Conservation (phyloP, 1,139 yeast genomes). For the Geotrichum restrictum region DNA sequence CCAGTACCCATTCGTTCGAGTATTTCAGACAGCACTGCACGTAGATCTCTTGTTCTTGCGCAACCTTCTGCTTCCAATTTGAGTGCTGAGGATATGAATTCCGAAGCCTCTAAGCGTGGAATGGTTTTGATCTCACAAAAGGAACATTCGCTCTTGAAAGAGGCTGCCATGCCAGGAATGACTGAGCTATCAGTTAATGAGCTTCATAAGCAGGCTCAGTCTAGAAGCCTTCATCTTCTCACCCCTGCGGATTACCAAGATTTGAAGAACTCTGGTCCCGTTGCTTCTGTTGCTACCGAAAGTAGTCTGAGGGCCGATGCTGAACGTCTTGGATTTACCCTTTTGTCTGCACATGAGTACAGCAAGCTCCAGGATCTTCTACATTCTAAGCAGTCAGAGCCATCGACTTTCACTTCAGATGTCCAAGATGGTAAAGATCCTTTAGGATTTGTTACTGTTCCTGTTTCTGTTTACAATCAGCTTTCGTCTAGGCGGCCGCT, state of each 20-base stretch:
- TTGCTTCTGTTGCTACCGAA: constrained; percentile 8
- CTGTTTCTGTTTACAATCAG: constrained; percentile 25
- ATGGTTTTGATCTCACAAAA: constrained; percentile 21
- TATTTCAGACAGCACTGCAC: constrained; percentile 8
- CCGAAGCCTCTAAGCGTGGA: constrained; percentile 21
- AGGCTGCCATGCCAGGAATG: constrained; percentile 3
- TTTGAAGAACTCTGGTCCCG: constrained; percentile 4
- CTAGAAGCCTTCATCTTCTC: constrained; percentile 17
- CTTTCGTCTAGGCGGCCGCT: constrained; percentile 25
- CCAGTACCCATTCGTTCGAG: constrained; percentile 14
- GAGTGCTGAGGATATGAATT: constrained; percentile 16
- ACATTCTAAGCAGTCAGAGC: background rate
- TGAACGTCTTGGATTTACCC: constrained; percentile 27
- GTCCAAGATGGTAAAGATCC: background rate
- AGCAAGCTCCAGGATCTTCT: constrained; percentile 14
- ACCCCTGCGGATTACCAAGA: constrained; percentile 24
- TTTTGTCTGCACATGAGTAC: constrained; percentile 32
- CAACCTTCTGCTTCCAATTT: constrained; percentile 3
- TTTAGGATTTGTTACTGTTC: constrained; percentile 29
- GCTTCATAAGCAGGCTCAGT: constrained; percentile 27
- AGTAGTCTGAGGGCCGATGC: constrained; percentile 15
- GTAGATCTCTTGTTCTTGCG: constrained; percentile 8
- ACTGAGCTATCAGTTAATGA: constrained; percentile 29
- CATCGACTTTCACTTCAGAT: background rate
- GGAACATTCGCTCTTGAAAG: constrained; percentile 18